Conservation (phyloP, 345 rosid species). For the Melaleuca quinquenervia region DNA sequence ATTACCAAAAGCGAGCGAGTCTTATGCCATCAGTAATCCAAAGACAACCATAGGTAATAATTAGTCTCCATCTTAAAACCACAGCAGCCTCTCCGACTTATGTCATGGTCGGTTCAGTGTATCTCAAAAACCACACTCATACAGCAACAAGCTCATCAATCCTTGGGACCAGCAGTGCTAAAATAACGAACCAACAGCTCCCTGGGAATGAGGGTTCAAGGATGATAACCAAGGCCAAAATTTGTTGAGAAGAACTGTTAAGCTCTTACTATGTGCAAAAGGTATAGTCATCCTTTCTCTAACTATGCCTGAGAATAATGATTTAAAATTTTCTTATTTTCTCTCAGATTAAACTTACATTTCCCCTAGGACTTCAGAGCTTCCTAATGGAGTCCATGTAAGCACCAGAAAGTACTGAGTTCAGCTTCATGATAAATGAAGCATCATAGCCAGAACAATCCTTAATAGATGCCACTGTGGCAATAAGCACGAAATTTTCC, state of each 20-base stretch:
- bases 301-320: not conserved
- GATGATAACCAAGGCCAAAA: not conserved
- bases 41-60: not conserved
- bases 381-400: constrained; percentile 41
- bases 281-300: not conserved
- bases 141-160: not conserved
- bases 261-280: not conserved
- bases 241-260: not conserved
- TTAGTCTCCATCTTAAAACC: not conserved
- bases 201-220: not conserved
- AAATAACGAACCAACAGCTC: not conserved
- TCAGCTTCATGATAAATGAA: constrained; percentile 22
- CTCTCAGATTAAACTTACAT: not conserved
- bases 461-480: constrained; percentile 6
- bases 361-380: constrained; percentile 10
- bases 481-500: constrained; percentile 58
- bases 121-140: not conserved
- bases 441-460: constrained; percentile 9
- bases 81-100: not conserved
- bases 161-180: not conserved
- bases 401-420: constrained; percentile 14
- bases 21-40: not conserved
- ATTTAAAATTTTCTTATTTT: not conserved
- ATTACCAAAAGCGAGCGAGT: not conserved
- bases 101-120: not conserved